phyloP scores from a whole-genome alignment of 805 yeast species.

The Ascoidea tarda region DNA sequence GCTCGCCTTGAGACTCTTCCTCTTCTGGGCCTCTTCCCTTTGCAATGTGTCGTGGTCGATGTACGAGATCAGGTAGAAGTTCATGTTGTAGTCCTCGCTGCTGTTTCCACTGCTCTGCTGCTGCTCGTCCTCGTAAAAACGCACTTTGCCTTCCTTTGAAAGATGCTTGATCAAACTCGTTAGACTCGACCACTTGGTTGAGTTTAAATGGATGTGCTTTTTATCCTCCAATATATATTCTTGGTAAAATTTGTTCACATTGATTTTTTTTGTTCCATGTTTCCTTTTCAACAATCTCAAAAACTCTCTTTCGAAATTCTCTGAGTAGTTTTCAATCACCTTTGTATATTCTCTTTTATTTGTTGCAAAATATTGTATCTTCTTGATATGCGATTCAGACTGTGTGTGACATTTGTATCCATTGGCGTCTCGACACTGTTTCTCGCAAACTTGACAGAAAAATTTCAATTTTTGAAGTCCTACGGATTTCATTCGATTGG shows the following conservation, averaged over 20 bases:
- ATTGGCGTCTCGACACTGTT: slow-evolving; percentile 92
- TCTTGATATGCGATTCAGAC: slow-evolving; percentile 63
- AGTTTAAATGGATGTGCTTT: slow-evolving; percentile 81
- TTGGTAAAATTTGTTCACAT: slow-evolving; percentile 79
- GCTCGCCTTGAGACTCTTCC: neutral
- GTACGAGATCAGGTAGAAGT: neutral
- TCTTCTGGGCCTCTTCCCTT: neutral
- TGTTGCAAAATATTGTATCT: slow-evolving; percentile 31
- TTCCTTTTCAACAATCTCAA: slow-evolving; percentile 41
- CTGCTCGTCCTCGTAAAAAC: slow-evolving; percentile 2
- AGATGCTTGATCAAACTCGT: slow-evolving; percentile 53
- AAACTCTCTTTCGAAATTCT: slow-evolving; percentile 49
- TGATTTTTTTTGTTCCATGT: slow-evolving; percentile 73
- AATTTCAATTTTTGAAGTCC: slow-evolving; percentile 79
- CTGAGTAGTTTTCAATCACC: slow-evolving; percentile 41
- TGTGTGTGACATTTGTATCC: slow-evolving; percentile 86
- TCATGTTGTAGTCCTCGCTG: neutral
- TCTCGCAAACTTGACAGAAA: slow-evolving; percentile 85
- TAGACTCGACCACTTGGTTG: slow-evolving; percentile 68
- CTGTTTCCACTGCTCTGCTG: neutral
- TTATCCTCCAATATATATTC: slow-evolving; percentile 65
- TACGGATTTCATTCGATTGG: slow-evolving; percentile 64
- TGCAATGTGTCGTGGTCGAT: slow-evolving; percentile 1
- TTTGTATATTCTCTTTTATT: slow-evolving; percentile 21
- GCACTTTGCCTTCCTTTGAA: slow-evolving; percentile 39